phyloP scores from a whole-genome alignment of 2,329 filamentous ascomycete species.

The Ustulina deusta region DNA sequence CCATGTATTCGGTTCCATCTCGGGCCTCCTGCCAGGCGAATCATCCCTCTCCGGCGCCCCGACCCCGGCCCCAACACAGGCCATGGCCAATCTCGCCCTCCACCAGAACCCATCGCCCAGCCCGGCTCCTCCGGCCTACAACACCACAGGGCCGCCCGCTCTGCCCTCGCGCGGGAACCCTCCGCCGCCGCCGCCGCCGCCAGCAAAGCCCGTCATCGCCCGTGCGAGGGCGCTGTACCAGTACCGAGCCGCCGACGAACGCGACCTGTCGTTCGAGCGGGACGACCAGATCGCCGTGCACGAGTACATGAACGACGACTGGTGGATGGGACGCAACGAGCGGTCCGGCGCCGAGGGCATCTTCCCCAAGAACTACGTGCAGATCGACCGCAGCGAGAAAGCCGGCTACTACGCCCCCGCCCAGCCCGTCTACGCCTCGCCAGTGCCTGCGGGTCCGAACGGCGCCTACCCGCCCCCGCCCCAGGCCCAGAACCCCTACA shows the following conservation, averaged over 20 bases:
- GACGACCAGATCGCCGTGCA: constrained; percentile 84
- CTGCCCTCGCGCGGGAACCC: constrained; percentile 53
- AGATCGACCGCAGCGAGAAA: constrained; percentile 71
- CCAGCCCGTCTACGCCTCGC: constrained; percentile 47
- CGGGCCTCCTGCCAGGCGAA: constrained; percentile 79
- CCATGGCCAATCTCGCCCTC: constrained; percentile 58
- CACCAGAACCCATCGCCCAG: constrained; percentile 49
- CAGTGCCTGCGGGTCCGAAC: constrained; percentile 45
- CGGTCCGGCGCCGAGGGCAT: constrained; percentile 89
- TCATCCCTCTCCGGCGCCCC: constrained; percentile 66
- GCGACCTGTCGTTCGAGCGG: constrained; percentile 83
- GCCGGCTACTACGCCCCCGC: constrained; percentile 51
- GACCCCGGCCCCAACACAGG: constrained; percentile 53
- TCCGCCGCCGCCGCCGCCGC: constrained; percentile 55
- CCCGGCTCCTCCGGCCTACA: constrained; percentile 65
- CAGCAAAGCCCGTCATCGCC: constrained; percentile 70
- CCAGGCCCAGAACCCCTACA: constrained; percentile 70
- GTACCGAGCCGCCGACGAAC: constrained; percentile 82
- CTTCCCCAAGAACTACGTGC: constrained; percentile 92
- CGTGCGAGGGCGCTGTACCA: constrained; percentile 85
- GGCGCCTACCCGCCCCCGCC: constrained; percentile 57
- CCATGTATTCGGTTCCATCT: constrained; percentile 79
- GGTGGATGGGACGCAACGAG: constrained; percentile 92
- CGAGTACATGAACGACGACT: constrained; percentile 96
- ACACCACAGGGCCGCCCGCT: constrained; percentile 57